Evolutionary conservation across 2,329 filamentous ascomycete genomes (phyloP).

Genomic region (Atkinsonella hypoxylon): DNA sequence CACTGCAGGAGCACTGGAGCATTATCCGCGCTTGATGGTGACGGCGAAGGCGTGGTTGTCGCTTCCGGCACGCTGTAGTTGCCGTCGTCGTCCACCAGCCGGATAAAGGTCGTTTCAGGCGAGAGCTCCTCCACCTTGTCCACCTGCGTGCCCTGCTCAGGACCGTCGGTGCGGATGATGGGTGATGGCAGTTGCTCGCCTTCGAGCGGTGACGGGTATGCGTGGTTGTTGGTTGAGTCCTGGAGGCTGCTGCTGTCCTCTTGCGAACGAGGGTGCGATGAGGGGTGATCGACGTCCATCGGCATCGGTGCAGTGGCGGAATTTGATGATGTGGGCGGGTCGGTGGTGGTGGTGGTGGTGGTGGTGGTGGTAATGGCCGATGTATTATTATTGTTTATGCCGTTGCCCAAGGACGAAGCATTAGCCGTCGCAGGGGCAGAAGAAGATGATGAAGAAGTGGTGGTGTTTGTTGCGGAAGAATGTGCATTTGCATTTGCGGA

Average conservation of each 20-base stretch:
- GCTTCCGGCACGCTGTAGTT: constrained; percentile 18
- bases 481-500: constrained; percentile 9
- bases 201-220: constrained; percentile 53
- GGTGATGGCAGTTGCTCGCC: constrained; percentile 42
- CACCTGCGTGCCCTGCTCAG: constrained; percentile 51
- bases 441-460: background rate
- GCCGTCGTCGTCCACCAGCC: constrained; percentile 33
- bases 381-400: constrained; percentile 26
- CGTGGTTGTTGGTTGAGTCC: constrained; percentile 35
- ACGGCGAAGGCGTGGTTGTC: constrained; percentile 22
- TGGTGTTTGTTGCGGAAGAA: constrained; percentile 21
- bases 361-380: background rate
- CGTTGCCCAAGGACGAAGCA: background rate
- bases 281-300: constrained; percentile 47
- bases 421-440: background rate
- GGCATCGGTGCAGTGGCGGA: constrained; percentile 26
- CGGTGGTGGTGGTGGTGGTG: too few relatives aligned
- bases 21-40: constrained; percentile 32
- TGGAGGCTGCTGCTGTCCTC: constrained; percentile 15
- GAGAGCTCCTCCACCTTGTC: constrained; percentile 51
- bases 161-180: constrained; percentile 44
- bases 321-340: too few relatives aligned
- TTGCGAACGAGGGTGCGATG: constrained; percentile 11
- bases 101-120: constrained; percentile 48
- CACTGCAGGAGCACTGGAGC: constrained; percentile 53